A percentile compares a stretch with the other conserved stretches of the same genome.
Conservation (phyloP, 352 stramenopile species). For the Pythium pyrilobum region DNA sequence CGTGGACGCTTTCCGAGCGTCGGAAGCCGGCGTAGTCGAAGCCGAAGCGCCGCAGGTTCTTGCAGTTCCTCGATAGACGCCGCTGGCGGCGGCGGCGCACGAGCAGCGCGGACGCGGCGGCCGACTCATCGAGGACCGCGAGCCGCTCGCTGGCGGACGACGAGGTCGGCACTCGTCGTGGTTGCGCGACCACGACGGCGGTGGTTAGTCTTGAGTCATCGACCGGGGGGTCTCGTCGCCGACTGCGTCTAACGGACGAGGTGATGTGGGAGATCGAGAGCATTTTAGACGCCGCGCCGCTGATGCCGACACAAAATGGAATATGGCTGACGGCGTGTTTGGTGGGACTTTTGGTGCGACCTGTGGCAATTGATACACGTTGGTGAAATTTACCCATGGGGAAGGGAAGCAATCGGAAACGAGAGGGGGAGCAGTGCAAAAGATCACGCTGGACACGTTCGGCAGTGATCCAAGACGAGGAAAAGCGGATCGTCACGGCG, state of each 20-base stretch:
- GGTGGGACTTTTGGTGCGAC: too few species aligned
- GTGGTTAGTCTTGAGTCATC: not conserved
- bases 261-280: slow-evolving; percentile 29
- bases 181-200: not conserved
- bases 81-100: not conserved
- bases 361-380: too few species aligned
- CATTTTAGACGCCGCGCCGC: slow-evolving; percentile 4
- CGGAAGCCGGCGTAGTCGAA: slow-evolving; percentile 28
- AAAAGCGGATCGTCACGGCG: too few species aligned
- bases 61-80: slow-evolving; percentile 37
- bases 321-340: not conserved
- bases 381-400: too few species aligned
- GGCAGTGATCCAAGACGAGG: too few species aligned
- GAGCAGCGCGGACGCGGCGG: not conserved
- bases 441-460: too few species aligned
- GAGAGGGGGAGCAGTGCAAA: too few species aligned
- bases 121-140: too few species aligned
- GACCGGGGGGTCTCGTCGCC: not conserved
- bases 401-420: too few species aligned
- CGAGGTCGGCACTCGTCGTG: too few species aligned
- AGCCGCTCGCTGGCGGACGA: too few species aligned
- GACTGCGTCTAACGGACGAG: slow-evolving; percentile 2
- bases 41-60: slow-evolving; percentile 28
- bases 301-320: too few species aligned
- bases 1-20: slow-evolving; percentile 20